Percentiles rank a stretch among this genome's conserved stretches.
Evolutionary conservation across 1,139 yeast genomes (phyloP).

Genomic region (Taphrina sp.): DNA sequence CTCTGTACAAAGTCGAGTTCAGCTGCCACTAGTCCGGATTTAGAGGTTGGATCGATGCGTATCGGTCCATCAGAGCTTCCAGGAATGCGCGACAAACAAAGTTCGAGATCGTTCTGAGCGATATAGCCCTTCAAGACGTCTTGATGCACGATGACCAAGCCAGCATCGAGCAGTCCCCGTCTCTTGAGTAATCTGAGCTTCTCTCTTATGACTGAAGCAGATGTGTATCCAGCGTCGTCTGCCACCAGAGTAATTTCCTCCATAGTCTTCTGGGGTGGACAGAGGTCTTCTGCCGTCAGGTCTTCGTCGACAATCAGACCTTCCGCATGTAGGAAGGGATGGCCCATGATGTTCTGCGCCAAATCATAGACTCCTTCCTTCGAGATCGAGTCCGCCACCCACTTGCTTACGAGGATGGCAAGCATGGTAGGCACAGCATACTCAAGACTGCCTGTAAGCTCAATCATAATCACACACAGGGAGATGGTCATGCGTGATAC

Average conservation of each 20-base stretch:
- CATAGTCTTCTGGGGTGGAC: constrained; percentile 22
- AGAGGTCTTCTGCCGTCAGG: constrained; percentile 9
- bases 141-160: constrained; percentile 25
- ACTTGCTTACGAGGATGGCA: constrained; percentile 34
- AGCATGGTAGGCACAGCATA: constrained; percentile 47
- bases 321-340: constrained; percentile 24
- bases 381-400: constrained; percentile 34
- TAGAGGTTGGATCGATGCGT: background rate
- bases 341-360: constrained; percentile 27
- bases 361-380: constrained; percentile 32
- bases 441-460: constrained; percentile 59
- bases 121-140: constrained; percentile 32
- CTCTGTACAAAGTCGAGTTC: background rate
- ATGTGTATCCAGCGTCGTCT: background rate
- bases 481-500: constrained; percentile 66
- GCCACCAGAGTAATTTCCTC: constrained; percentile 20
- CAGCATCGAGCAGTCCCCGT: constrained; percentile 28
- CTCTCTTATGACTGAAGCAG: background rate
- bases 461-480: constrained; percentile 54
- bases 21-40: too few relatives aligned
- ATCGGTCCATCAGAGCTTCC: background rate
- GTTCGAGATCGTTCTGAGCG: constrained; percentile 18
- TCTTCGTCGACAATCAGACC: constrained; percentile 11
- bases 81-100: constrained; percentile 5
- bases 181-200: constrained; percentile 7